These are phyloP conservation scores for Copromyces sp. DNA, from an alignment of 495 filamentous ascomycete species.

Conservation along the genomic window DNA sequence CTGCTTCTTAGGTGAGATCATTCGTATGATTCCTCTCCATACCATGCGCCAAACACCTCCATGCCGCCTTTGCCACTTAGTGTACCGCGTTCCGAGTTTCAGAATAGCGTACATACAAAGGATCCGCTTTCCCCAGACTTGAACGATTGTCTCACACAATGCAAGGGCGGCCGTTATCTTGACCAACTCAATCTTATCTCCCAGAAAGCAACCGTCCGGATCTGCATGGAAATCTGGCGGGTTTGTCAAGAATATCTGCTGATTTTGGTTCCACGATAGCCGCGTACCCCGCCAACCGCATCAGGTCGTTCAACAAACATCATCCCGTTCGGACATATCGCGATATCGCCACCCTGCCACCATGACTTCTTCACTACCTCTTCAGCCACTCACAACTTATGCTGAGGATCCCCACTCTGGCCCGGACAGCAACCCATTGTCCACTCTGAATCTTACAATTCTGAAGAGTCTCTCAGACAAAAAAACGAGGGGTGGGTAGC, in stretches of 20 bases:
- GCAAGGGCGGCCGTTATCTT: background rate
- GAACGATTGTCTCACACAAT: background rate
- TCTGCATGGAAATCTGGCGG: background rate
- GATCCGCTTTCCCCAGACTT: background rate
- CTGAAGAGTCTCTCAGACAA: conserved; percentile 53
- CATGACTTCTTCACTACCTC: conserved; percentile 36
- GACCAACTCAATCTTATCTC: background rate
- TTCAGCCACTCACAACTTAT: conserved; percentile 21
- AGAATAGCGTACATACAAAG: background rate
- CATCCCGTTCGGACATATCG: background rate
- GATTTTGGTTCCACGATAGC: conserved; percentile 22
- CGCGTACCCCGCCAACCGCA: conserved; percentile 24
- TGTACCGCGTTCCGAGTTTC: background rate
- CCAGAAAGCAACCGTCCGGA: background rate
- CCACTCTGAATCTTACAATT: conserved; percentile 44
- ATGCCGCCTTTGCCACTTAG: background rate
- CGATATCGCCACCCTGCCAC: conserved; percentile 13
- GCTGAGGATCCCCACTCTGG: conserved; percentile 15
- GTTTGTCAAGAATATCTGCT: conserved; percentile 13
- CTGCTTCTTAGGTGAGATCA: background rate
- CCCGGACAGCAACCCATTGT: conserved; percentile 42
- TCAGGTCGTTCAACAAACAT: background rate
- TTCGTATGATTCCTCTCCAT: background rate
- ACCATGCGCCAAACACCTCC: background rate
- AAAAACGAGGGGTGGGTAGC: conserved; percentile 46